Base-by-base conservation (phyloP, 306 rosid genomes). In the Alnus rubra region DNA sequence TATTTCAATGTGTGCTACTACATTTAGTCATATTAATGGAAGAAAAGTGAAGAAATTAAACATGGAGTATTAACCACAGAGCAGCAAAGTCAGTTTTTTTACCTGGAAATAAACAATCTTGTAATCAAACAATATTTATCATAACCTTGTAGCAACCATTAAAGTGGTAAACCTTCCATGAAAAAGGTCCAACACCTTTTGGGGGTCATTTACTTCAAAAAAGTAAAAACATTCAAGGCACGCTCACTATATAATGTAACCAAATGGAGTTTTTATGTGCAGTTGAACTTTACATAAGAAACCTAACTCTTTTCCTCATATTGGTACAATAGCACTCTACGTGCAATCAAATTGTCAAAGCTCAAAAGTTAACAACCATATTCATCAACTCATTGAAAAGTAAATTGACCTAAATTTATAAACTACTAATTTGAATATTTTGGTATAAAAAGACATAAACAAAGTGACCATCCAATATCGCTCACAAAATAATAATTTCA, bases 1-100 rank as follows among this genome's bases (percentile, higher is more conserved):
- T 31, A 81, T 75, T 70, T 49, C 70, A 85, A 58, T 5, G 62
- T 62, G 52, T 15, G 11, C 50, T 52, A 64, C 53, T 73, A 63
- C 77, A 11, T 76, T 62, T 73, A 72, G 70, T 75, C 51, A 55
- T 67, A 35, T 58, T 81, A 55, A 74, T 31, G 12, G 77, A 73
- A 76, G 23, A 44, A 84, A 76, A 78, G 35, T 11, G 16, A 73
- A 69, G 19, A 60, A 67, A 56, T 44, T 54, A 59, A 72, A 80
- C 19, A 42, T 42, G 45, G 15, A 16, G 54, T 19, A 42, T n/a
- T 69, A 2, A 69, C 28, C 49, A 30, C 35, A 35, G 69, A 59
- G 44, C 58, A 52, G 18, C n/a, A 62, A 19, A 23, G 37, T 23
- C 47, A 42, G 13, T 37, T 67, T 35, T 15, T n/a, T 67, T 42